A percentile compares a stretch with the other conserved stretches of the same genome.
These are phyloP conservation scores for Fraxinus americana DNA, from an alignment of 257 asterid species.

Conservation along the genomic window DNA sequence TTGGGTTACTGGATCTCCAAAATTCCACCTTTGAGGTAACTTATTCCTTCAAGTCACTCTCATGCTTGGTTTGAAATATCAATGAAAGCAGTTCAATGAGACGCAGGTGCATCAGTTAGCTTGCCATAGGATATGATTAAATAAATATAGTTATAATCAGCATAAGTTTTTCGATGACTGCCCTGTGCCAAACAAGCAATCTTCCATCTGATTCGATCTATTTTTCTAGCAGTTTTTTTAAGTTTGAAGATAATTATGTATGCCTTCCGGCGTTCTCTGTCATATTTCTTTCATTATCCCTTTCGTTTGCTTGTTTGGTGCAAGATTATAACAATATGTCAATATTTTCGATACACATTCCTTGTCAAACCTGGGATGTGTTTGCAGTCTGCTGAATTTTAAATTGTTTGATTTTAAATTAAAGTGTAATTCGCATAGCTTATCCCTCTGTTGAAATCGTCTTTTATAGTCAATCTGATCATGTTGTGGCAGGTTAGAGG, in stretches of 20 bases:
- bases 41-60: slow-evolving; percentile 13
- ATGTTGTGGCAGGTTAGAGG: slow-evolving; percentile 63
- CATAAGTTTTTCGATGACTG: neutral
- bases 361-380: no score
- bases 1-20: slow-evolving; percentile 91
- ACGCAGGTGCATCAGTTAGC: no score
- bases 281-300: neutral
- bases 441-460: neutral
- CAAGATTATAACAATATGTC: no score
- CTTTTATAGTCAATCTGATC: neutral
- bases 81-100: no score
- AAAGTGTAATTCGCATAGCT: neutral
- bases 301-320: neutral
- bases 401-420: no score
- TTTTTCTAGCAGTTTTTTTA: no score
- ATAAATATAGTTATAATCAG: neutral
- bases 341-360: no score
- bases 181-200: neutral
- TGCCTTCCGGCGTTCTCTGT: neutral
- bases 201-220: neutral
- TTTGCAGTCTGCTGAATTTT: no score
- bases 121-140: neutral
- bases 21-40: slow-evolving; percentile 74
- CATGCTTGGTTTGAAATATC: neutral
- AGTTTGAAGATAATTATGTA: neutral